These are phyloP conservation scores for Rhipidocladum racemiflorum DNA, from an alignment of 176 grass and related monocot genomes.

Conservation along the genomic window DNA sequence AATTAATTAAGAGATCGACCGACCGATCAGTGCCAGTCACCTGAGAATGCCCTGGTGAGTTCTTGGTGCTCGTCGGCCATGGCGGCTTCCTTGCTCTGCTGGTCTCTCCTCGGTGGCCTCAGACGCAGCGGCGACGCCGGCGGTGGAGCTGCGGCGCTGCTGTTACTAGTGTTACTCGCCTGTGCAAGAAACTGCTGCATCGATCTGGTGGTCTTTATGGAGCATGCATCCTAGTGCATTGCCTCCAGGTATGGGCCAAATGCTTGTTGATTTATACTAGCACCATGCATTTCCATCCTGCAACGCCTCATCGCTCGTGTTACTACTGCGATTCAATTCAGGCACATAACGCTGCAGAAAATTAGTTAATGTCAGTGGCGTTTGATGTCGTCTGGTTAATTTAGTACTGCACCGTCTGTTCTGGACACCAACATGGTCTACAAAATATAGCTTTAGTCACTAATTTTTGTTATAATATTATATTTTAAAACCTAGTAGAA, in stretches of 20 bases:
- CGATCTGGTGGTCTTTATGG: neutral
- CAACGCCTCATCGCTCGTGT: neutral
- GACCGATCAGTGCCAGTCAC: neutral
- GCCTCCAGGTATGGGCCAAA: neutral
- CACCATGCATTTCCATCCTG: neutral
- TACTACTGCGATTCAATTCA: neutral
- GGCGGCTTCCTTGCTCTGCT: conserved; percentile 1
- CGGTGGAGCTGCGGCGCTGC: conserved; percentile 19
- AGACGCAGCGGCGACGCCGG: conserved; percentile 4
- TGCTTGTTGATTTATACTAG: neutral
- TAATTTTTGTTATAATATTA: too few species aligned
- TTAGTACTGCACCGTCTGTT: too few species aligned
- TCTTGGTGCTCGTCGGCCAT: conserved; percentile 62
- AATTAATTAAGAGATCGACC: neutral
- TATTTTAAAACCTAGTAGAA: too few species aligned
- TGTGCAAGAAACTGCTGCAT: conserved; percentile 46
- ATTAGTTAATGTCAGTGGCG: neutral
- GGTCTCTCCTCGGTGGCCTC: conserved; percentile 25
- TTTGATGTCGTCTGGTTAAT: neutral
- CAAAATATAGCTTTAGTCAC: too few species aligned
- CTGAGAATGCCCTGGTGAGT: conserved; percentile 74
- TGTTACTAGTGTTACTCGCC: neutral
- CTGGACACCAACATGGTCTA: too few species aligned
- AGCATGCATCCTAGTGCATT: too few species aligned
- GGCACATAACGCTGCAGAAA: neutral